Evolutionary conservation across 1,139 yeast genomes (phyloP).

Genomic region (Magnusiomyces paraingens): DNA sequence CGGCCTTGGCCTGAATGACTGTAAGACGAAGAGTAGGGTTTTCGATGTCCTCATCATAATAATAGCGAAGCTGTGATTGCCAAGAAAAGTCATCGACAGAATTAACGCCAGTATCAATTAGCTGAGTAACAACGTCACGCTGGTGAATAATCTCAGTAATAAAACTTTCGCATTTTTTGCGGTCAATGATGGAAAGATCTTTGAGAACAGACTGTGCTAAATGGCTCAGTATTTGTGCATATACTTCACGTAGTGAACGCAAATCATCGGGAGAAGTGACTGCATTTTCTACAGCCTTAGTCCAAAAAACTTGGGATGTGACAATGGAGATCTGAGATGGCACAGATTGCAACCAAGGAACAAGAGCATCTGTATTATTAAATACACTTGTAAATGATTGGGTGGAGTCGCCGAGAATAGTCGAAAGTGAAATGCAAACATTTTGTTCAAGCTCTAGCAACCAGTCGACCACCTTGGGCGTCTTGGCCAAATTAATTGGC

Average conservation of each 20-base stretch:
- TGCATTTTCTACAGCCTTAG: conserved; percentile 37
- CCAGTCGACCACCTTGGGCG: conserved; percentile 56
- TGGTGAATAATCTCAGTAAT: conserved; percentile 67
- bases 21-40: conserved; percentile 33
- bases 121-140: conserved; percentile 36
- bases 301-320: conserved; percentile 55
- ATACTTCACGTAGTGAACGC: conserved; percentile 15
- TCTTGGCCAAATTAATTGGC: conserved; percentile 43
- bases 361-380: conserved; percentile 19
- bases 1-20: conserved; percentile 49
- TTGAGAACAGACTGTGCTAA: conserved; percentile 32
- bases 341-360: conserved; percentile 33
- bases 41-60: conserved; percentile 34
- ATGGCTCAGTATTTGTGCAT: conserved; percentile 22
- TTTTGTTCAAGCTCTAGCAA: conserved; percentile 51
- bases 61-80: conserved; percentile 51
- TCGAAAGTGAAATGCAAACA: conserved; percentile 41
- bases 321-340: conserved; percentile 59
- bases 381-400: conserved; percentile 19
- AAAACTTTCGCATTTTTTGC: conserved; percentile 51
- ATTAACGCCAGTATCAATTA: conserved; percentile 24
- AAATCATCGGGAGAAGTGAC: conserved; percentile 5
- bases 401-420: conserved; percentile 31
- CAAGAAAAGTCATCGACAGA: conserved; percentile 37
- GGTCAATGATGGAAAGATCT: conserved; percentile 32